Conservation (phyloP, 2,329 filamentous ascomycete genomes). For the Zelopaecilomyces penicillatus region DNA sequence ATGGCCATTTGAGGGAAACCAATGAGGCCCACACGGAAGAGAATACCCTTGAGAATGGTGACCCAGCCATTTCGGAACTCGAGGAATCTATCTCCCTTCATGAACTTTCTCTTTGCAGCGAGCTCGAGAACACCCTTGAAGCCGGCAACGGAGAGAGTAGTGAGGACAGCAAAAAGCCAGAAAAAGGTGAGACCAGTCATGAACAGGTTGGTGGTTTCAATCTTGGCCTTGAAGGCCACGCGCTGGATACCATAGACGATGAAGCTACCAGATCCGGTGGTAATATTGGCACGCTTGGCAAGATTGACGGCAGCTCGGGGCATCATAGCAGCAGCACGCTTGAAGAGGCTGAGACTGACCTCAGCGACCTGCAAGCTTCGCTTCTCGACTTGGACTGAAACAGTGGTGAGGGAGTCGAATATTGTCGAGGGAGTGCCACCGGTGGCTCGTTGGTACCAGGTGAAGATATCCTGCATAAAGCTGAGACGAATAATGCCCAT, state of each 20-base stretch:
- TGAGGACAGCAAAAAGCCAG: constrained; percentile 70
- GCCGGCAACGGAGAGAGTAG: constrained; percentile 60
- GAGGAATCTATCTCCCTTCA: constrained; percentile 77
- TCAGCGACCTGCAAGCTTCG: constrained; percentile 35
- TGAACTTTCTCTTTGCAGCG: constrained; percentile 64
- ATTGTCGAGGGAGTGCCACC: constrained; percentile 76
- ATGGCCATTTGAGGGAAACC: constrained; percentile 88
- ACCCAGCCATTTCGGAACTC: constrained; percentile 95
- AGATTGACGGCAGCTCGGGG: constrained; percentile 33
- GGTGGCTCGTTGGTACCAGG: constrained; percentile 92
- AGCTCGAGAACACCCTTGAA: constrained; percentile 80
- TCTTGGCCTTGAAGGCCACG: constrained; percentile 75
- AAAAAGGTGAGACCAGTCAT: constrained; percentile 87
- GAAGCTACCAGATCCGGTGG: constrained; percentile 46
- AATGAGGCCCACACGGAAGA: constrained; percentile 84
- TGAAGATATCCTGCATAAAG: constrained; percentile 84
- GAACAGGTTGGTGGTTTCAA: constrained; percentile 89
- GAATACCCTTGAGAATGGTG: constrained; percentile 84
- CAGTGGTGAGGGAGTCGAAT: constrained; percentile 62
- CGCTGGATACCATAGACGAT: constrained; percentile 76
- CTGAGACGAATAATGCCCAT: constrained; percentile 86
- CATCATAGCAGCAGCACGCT: constrained; percentile 47
- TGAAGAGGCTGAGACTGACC: constrained; percentile 36
- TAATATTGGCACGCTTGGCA: constrained; percentile 47
- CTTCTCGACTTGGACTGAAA: constrained; percentile 79